Percentiles rank a stretch among this genome's conserved stretches.
phyloP scores from a whole-genome alignment of 495 filamentous ascomycete species.

The Choiromyces venosus region DNA sequence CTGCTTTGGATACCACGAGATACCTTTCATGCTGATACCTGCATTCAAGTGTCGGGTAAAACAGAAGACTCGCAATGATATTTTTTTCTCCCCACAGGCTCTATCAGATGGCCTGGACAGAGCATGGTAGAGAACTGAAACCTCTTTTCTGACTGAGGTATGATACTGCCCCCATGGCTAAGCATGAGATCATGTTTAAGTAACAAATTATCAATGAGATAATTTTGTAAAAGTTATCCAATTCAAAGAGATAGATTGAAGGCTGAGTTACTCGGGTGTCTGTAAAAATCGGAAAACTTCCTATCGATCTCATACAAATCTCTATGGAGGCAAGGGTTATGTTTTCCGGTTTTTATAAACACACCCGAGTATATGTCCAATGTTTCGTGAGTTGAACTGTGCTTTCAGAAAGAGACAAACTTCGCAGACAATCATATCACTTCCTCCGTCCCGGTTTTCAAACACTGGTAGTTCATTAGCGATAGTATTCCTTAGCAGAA shows the following conservation, averaged over 20 bases:
- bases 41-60: not conserved
- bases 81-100: no score
- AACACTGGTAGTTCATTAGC: no score
- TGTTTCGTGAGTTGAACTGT: not conserved
- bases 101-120: not conserved
- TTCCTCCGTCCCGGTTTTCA: not conserved
- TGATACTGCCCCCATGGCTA: not conserved
- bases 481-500: no score
- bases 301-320: no score
- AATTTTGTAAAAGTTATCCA: no score
- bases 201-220: not conserved
- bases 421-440: not conserved
- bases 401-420: not conserved
- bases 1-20: not conserved
- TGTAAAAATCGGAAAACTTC: no score
- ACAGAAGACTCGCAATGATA: not conserved
- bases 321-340: no score
- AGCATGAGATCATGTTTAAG: not conserved
- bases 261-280: no score
- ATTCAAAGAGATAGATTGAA: not conserved
- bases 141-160: not conserved
- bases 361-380: no score
- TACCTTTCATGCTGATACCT: not conserved
- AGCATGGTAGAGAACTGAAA: not conserved
- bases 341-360: no score